Percentiles rank a stretch among this genome's conserved stretches.
These are phyloP conservation scores for Venturia nashicola DNA, from an alignment of 2,329 filamentous ascomycete genomes.

Conservation along the genomic window DNA sequence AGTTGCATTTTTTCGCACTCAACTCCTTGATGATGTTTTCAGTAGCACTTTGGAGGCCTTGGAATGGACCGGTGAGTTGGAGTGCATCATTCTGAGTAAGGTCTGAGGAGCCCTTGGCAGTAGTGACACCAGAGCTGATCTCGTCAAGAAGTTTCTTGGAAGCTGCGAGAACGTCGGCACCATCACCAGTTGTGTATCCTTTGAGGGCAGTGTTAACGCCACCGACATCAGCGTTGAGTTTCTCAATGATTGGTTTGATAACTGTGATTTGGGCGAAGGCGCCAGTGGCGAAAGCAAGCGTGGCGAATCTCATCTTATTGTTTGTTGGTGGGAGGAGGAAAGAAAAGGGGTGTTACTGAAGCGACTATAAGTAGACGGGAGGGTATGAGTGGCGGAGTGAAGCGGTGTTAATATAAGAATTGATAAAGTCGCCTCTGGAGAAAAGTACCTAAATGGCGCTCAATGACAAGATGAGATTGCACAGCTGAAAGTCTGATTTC, in stretches of 20 bases:
- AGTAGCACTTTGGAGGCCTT: not conserved
- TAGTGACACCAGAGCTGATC: not conserved
- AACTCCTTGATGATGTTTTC: not conserved
- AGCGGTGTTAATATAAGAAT: not conserved
- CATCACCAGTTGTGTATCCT: not conserved
- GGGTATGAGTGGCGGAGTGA: not conserved
- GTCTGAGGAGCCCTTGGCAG: not conserved
- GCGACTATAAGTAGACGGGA: not conserved
- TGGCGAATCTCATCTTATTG: not conserved
- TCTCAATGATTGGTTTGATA: not conserved
- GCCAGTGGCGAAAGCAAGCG: not conserved
- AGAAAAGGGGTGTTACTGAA: not conserved
- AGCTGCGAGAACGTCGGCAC: not conserved
- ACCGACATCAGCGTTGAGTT: not conserved
- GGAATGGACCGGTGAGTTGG: not conserved
- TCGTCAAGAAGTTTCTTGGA: not conserved
- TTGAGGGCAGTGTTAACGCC: not conserved
- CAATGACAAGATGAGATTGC: not conserved
- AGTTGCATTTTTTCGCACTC: not conserved
- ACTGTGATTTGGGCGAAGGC: not conserved
- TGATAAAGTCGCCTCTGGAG: not conserved
- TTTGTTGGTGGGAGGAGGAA: too few relatives aligned
- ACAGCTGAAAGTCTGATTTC: not conserved
- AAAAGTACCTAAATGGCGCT: not conserved
- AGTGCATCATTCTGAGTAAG: not conserved